Evolutionary conservation across 441 rosid species (phyloP).

Genomic region (Adansonia madagascariensis): DNA sequence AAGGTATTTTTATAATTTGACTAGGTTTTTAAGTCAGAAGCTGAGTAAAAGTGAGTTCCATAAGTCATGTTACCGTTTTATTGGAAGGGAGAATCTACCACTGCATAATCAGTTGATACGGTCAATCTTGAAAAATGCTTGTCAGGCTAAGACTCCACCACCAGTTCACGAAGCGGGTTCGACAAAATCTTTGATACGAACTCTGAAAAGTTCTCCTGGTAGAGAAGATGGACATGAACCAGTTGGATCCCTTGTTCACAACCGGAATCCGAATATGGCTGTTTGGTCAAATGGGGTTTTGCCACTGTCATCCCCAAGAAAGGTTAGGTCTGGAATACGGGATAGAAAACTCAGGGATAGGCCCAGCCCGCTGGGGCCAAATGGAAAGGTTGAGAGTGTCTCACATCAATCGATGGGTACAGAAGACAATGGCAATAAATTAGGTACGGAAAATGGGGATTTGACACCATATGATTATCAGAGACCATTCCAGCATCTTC

Average conservation of each 20-base stretch:
- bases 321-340: slow-evolving; percentile 64
- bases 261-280: slow-evolving; percentile 54
- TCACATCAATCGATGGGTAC: slow-evolving; percentile 46
- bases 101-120: slow-evolving; percentile 78
- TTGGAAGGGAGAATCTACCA: slow-evolving; percentile 84
- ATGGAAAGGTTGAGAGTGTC: slow-evolving; percentile 25
- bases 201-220: slow-evolving; percentile 43
- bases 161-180: slow-evolving; percentile 50
- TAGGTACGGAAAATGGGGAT: slow-evolving; percentile 2
- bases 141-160: slow-evolving; percentile 61
- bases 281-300: slow-evolving; percentile 78
- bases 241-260: slow-evolving; percentile 47
- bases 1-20: slow-evolving; percentile 69
- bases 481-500: slow-evolving; percentile 60
- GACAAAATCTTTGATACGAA: slow-evolving; percentile 46
- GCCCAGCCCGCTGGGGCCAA: slow-evolving; percentile 77
- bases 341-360: slow-evolving; percentile 70
- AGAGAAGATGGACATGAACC: slow-evolving; percentile 65
- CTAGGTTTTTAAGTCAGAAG: slow-evolving; percentile 72
- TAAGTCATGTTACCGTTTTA: slow-evolving; percentile 61
- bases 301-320: slow-evolving; percentile 66
- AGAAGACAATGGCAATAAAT: slow-evolving; percentile 48
- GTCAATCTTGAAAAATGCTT: slow-evolving; percentile 35
- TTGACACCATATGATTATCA: slow-evolving; percentile 58
- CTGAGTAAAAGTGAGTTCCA: slow-evolving; percentile 78